These are phyloP conservation scores for Trypanosoma boissoni DNA, from an alignment of 208 protist species.

Conservation along the genomic window DNA sequence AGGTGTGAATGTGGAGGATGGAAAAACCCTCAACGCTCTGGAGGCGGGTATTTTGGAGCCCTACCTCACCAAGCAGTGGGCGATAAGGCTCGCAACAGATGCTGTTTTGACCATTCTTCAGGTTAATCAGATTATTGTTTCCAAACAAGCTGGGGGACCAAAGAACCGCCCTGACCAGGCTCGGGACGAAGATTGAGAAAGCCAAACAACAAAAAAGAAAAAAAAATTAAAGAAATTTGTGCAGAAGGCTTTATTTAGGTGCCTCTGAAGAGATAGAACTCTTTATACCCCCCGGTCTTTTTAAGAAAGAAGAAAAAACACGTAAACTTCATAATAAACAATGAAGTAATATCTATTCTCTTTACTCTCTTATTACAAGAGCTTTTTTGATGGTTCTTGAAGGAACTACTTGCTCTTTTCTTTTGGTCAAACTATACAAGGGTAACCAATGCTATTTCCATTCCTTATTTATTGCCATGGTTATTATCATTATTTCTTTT, in stretches of 20 bases:
- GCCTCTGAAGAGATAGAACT: no score
- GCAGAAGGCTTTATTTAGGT: no score
- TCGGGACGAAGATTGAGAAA: constrained; percentile 60
- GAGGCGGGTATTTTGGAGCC: constrained; percentile 94
- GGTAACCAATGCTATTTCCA: no score
- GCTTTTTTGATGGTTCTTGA: no score
- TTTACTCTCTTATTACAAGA: no score
- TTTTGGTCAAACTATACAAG: no score
- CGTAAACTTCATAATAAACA: neutral
- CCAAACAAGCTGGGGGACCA: constrained; percentile 96
- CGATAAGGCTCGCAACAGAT: constrained; percentile 95
- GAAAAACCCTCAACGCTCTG: constrained; percentile 73
- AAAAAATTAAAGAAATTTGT: neutral
- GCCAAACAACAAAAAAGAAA: constrained; percentile 1
- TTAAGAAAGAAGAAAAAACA: neutral
- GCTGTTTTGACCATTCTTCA: constrained; percentile 96
- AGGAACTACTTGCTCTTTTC: no score
- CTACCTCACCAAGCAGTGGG: constrained; percentile 92
- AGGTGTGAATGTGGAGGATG: constrained; percentile 94
- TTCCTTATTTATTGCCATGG: no score
- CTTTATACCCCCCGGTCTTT: no score
- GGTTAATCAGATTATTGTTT: constrained; percentile 97
- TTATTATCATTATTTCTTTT: constrained; percentile 6
- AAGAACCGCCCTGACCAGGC: constrained; percentile 89
- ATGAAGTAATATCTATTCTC: no score